Base-by-base conservation (phyloP, 2,329 filamentous ascomycete genomes). In the Shiraia bambusicola region DNA sequence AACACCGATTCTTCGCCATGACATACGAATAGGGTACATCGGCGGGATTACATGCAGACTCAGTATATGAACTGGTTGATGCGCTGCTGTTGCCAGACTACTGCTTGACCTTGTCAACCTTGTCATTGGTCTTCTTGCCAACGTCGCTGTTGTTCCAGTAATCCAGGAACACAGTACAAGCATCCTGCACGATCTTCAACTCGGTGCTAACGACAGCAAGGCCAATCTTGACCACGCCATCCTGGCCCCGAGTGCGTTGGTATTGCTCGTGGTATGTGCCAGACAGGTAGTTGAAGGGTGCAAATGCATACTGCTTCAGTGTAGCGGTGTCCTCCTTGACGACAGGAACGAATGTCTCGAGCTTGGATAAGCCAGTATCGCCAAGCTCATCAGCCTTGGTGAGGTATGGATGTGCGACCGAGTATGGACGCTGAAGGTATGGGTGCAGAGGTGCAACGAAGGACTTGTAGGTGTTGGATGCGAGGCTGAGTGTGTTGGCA, bases 321-420 rank as follows among this genome's bases (percentile, higher is more conserved):
- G 70, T 74, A 42, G 56, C 49, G 1, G 74, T 76, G 50, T 76
- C 70, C 51, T 76, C 71, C 65, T 75, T 76, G 50, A 77, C 73
- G 30, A 70, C 69, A 38, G 69, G 69, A 34, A 71, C 65, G 33
- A 55, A 56, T 26, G 56, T 44, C 47, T 71, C 69, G 33, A 71
- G 52, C 29, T 65, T 65, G 19, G 52, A 56, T 37, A 71, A 65
- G 14, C 62, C 59, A 10, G 45, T 54, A 52, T 71, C 68, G 50
- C 64, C 68, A 14, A 70, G 58, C 56, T 65, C 69, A 67, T 97
- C 93, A 62, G 84, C 91, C 69, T 84, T 88, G 67, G 82, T 76
- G 53, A 95, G 80, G 71, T 96, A 96, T 1, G 92, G 91, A 37
- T 84, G 83, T 50, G 95, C 80, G 67, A 88, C 93, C 63, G 81